These are phyloP conservation scores for Quercus rubra DNA, from an alignment of 306 rosid genomes.

Conservation along the genomic window DNA sequence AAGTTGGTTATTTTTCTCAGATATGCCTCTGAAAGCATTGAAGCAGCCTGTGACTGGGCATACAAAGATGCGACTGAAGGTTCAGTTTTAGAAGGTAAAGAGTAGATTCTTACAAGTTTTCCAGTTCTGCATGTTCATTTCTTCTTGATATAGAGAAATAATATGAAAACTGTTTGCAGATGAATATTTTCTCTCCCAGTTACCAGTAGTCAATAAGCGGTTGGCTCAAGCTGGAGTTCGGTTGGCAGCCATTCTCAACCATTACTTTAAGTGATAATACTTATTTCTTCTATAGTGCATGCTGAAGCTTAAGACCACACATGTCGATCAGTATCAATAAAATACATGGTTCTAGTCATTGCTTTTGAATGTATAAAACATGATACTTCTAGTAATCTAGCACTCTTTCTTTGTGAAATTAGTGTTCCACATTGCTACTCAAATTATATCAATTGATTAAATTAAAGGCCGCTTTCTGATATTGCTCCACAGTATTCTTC, in stretches of 20 bases:
- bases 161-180: slow-evolving; percentile 37
- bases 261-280: slow-evolving; percentile 34
- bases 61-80: slow-evolving; percentile 59
- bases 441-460: neutral
- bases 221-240: slow-evolving; percentile 90
- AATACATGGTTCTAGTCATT: neutral
- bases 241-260: slow-evolving; percentile 76
- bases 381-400: neutral
- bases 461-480: neutral
- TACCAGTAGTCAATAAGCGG: slow-evolving; percentile 52
- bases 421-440: neutral
- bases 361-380: neutral
- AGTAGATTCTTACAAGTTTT: neutral
- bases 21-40: slow-evolving; percentile 70
- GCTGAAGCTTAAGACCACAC: neutral
- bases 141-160: neutral
- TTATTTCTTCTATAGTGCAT: neutral
- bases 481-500: too few species aligned
- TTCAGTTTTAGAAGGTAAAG: slow-evolving; percentile 57
- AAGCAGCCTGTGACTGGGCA: slow-evolving; percentile 80
- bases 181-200: slow-evolving; percentile 69
- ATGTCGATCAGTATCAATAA: neutral
- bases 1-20: slow-evolving; percentile 31
- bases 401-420: neutral
- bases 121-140: neutral